These are phyloP conservation scores for Beauveria brongniartii DNA, from an alignment of 2,329 filamentous ascomycete genomes.

Conservation along the genomic window DNA sequence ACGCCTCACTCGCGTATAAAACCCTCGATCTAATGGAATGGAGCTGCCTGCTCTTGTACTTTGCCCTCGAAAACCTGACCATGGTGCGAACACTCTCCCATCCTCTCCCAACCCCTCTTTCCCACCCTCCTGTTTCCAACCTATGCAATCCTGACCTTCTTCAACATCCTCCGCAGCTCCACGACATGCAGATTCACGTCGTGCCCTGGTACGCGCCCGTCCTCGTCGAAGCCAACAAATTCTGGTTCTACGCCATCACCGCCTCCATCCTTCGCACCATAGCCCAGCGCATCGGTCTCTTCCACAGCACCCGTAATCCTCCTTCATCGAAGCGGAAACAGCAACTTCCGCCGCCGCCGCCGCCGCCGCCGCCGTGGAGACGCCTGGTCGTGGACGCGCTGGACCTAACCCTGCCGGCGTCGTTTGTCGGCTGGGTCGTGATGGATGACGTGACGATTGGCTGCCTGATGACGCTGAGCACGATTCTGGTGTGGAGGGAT, in stretches of 20 bases:
- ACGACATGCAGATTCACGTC: slow-evolving; percentile 10
- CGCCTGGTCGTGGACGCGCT: background rate
- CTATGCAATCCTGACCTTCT: background rate
- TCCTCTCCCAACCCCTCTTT: background rate
- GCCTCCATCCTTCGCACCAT: slow-evolving; percentile 8
- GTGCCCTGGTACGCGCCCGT: slow-evolving; percentile 10
- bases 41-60: slow-evolving; percentile 10
- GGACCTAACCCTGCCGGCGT: slow-evolving; percentile 9
- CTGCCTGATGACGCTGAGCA: slow-evolving; percentile 9
- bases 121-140: no score
- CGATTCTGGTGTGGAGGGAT: slow-evolving; percentile 9
- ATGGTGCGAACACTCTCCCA: background rate
- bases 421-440: slow-evolving; percentile 10
- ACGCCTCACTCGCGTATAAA: background rate
- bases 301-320: background rate
- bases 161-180: background rate
- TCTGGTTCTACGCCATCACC: slow-evolving; percentile 12
- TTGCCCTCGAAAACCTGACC: slow-evolving; percentile 10
- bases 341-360: background rate
- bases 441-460: slow-evolving; percentile 7
- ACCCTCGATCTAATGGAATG: slow-evolving; percentile 6
- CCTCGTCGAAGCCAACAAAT: slow-evolving; percentile 12
- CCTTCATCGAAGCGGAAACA: background rate
- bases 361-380: background rate
- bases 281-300: background rate